phyloP scores from a whole-genome alignment of 352 stramenopile species.

The Discostella stelligera region DNA sequence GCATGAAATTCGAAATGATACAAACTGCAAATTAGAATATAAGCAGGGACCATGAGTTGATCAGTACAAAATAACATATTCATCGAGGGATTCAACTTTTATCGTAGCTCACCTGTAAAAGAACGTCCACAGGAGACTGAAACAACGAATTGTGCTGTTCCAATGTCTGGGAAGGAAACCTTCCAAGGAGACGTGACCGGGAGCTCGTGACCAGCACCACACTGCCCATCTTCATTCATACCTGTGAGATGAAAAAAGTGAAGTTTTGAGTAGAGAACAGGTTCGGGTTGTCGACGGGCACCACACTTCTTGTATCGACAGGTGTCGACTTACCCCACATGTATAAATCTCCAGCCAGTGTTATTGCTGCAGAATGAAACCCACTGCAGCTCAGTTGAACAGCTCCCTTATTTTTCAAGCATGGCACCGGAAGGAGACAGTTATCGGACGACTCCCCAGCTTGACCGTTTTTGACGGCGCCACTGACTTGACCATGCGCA shows the following conservation, averaged over 20 bases:
- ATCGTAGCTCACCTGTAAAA: constrained; percentile 29
- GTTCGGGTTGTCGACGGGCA: neutral
- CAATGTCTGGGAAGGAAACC: constrained; percentile 23
- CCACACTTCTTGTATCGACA: neutral
- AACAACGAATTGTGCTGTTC: constrained; percentile 20
- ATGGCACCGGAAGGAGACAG: constrained; percentile 27
- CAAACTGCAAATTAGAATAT: constrained; percentile 12
- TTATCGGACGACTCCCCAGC: neutral
- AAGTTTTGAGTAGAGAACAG: too few relatives aligned
- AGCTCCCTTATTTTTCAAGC: constrained; percentile 23
- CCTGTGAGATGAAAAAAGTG: constrained; percentile 15
- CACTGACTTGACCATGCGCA: constrained; percentile 24
- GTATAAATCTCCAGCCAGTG: constrained; percentile 14
- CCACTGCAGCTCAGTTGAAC: constrained; percentile 29
- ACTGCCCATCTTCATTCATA: constrained; percentile 49
- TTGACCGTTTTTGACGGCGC: neutral
- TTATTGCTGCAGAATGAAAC: constrained; percentile 34
- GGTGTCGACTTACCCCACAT: constrained; percentile 21
- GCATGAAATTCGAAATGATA: constrained; percentile 34
- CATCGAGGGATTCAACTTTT: neutral
- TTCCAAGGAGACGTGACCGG: constrained; percentile 13
- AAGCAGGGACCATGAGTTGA: neutral
- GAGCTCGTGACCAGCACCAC: constrained; percentile 33
- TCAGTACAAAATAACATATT: neutral
- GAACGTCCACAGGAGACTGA: constrained; percentile 44